Evolutionary conservation across 208 protist genomes (phyloP), one percentile per base, ranked within the genome.

Genomic region (Crithidia expoeki): DNA sequence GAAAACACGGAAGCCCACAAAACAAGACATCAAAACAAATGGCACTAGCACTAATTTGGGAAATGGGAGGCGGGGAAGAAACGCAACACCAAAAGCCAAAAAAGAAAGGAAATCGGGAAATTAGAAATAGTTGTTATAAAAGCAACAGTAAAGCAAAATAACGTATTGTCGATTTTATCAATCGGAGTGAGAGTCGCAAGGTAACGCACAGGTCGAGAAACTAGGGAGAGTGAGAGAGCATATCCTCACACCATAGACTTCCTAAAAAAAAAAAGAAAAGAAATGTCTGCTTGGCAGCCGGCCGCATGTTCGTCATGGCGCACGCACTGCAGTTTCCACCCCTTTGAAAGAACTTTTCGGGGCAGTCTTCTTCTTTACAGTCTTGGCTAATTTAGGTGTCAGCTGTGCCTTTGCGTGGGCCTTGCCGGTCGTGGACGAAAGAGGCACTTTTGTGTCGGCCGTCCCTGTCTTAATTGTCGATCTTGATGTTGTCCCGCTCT

Each of bases 71-170:
- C 38, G 14, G 38, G 14, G 5, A 40, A 49, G 16, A 32, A 61
- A 62, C 34, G n/a, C 0, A 51, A 64, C 6, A 51, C 32, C 10
- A n/a, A n/a, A n/a, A n/a, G n/a, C n/a, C n/a, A n/a, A n/a, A n/a
- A n/a, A n/a, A n/a, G n/a, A n/a, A n/a, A n/a, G n/a, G n/a, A n/a
- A n/a, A n/a, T n/a, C n/a, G n/a, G n/a, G n/a, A n/a, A n/a, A n/a
- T n/a, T n/a, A n/a, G n/a, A 19, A 36, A 40, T 12, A 46, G 49
- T 4, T 53, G 19, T 16, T 4, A 4, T 5, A 40, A 40, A 40
- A 17, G 36, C 16, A 34, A 67, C 17, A 47, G 9, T 3, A 38
- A 28, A 63, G 25, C 32, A 67, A 36, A 59, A 68, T 30, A 57
- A 40, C 2, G 17, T 9, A 40, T 55, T 42, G n/a, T n/a, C n/a